Evolutionary conservation across 1,139 yeast species (phyloP).

Genomic region (Saccharomycopsis crataegensis): DNA sequence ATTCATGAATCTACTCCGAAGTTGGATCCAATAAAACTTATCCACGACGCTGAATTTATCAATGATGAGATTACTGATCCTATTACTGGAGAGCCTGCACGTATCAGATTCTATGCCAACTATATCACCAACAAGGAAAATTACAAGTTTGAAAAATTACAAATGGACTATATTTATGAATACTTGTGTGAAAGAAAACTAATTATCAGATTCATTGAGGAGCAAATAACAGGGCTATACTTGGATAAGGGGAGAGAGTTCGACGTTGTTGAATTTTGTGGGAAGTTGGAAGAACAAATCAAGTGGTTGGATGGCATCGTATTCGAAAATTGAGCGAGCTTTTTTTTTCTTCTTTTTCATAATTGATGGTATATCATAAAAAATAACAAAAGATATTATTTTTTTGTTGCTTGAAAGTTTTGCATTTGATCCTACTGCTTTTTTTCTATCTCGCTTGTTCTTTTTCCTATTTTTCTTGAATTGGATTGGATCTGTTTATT

Average conservation of each 20-base stretch:
- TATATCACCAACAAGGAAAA: slow-evolving; percentile 8
- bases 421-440: background rate
- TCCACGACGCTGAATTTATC: slow-evolving; percentile 37
- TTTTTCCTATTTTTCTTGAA: too few species aligned
- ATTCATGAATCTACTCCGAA: slow-evolving; percentile 68
- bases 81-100: slow-evolving; percentile 1
- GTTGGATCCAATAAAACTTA: slow-evolving; percentile 44
- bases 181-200: slow-evolving; percentile 14
- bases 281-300: slow-evolving; percentile 10
- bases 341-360: background rate
- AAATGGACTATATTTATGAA: slow-evolving; percentile 16
- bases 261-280: slow-evolving; percentile 8
- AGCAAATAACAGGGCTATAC: slow-evolving; percentile 10
- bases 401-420: background rate
- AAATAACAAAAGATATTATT: background rate
- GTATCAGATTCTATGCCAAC: slow-evolving; percentile 16
- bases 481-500: too few species aligned
- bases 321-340: background rate
- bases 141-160: slow-evolving; percentile 17
- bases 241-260: slow-evolving; percentile 1
- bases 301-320: slow-evolving; percentile 11
- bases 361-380: background rate
- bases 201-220: slow-evolving; percentile 16
- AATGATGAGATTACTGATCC: slow-evolving; percentile 24
- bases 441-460: too few species aligned